A percentile compares a stretch with the other conserved stretches of the same genome.
phyloP scores from a whole-genome alignment of 1,284 basidiomycete genomes.

The Meripilus lineatus region DNA sequence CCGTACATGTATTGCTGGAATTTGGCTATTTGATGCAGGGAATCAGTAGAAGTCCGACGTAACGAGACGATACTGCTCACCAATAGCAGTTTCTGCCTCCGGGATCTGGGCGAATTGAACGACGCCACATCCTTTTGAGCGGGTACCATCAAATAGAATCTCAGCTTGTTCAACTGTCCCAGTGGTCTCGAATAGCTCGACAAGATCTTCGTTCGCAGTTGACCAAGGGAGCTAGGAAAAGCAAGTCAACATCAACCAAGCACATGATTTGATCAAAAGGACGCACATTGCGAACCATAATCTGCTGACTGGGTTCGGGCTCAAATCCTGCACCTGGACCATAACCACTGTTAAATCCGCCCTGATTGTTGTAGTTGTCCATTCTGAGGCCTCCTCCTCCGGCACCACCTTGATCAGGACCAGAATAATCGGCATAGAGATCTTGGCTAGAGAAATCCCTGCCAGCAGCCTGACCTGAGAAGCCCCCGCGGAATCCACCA shows the following conservation, averaged over 20 bases:
- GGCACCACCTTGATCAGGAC: constrained; percentile 62
- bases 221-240: constrained; percentile 86
- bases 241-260: background rate
- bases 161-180: constrained; percentile 93
- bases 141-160: constrained; percentile 85
- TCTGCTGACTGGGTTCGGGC: constrained; percentile 89
- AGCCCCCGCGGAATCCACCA: constrained; percentile 52
- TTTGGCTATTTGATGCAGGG: constrained; percentile 54
- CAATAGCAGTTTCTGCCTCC: constrained; percentile 93
- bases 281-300: constrained; percentile 95
- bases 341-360: constrained; percentile 1
- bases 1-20: constrained; percentile 92
- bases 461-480: constrained; percentile 46
- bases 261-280: background rate
- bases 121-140: constrained; percentile 91
- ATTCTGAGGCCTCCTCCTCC: constrained; percentile 45
- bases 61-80: constrained; percentile 33
- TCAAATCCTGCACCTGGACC: constrained; percentile 35
- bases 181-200: constrained; percentile 97
- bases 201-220: constrained; percentile 97
- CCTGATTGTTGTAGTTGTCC: constrained; percentile 34
- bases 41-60: constrained; percentile 2
- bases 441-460: constrained; percentile 76
- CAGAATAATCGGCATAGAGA: constrained; percentile 78
- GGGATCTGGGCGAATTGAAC: constrained; percentile 88